Base-by-base conservation (phyloP, 768 basidiomycete genomes). In the Nidularia pulvinata region DNA sequence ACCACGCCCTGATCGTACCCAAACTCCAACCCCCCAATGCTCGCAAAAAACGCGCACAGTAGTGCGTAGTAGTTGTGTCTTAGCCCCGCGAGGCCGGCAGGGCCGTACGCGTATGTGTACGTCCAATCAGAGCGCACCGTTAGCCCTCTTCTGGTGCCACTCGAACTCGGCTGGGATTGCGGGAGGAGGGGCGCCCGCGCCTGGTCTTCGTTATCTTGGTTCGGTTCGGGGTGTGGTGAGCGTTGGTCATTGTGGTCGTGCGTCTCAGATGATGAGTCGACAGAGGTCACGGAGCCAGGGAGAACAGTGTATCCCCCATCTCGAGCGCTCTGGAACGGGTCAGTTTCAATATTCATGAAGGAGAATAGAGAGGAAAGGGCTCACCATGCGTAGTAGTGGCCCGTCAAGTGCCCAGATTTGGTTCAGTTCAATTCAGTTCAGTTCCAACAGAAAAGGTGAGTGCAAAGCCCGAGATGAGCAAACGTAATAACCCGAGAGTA, bases 1-100 rank as follows among this genome's bases (percentile, higher is more conserved):
- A 79, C 79, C 47, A 92, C 91, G 36, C 90, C 90, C 62, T 92
- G 90, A 60, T 91, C 90, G 62, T 92, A 92, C 7, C 90, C 90
- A 66, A 92, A 92, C 11, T 86, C 83, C 52, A 91, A 64, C 0
- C 89, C 89, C 1, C 90, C 90, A 59, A 92, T 81, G 7, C 85
- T 88, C 0, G 86, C 90, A 57, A 91, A 90, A 47, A 86, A 71
- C 4, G 86, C 88, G 55, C 89, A 91, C 1, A 83, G 69, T 6
- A 86, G 67, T 4, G 85, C 80, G 58, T 86, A 89, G 53, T 74
- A 77, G 63, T 91, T 92, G 56, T 78, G 79, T 46, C 78, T 62
- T 13, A 92, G 74, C 7, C 91, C 90, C 2, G 74, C 59, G 7
- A 91, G 58, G 1, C 90, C 89, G n/a, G 68, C 70, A 1, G 89